Conservation (phyloP, 2,329 filamentous ascomycete genomes). For the Sclerotinia subarctica region DNA sequence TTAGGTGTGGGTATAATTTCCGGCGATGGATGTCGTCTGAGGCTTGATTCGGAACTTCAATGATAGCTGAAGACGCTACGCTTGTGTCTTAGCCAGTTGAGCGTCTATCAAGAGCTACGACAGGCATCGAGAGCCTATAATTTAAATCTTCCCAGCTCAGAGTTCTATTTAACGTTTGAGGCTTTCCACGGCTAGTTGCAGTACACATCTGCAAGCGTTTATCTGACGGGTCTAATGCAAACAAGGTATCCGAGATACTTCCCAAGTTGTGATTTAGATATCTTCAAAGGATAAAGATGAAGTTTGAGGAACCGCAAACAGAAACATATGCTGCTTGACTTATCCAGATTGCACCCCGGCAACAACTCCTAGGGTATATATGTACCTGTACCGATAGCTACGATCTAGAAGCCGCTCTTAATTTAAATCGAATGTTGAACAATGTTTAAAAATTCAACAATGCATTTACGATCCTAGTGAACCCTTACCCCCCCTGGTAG, state of each 20-base stretch:
- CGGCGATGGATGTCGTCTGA: conserved; percentile 15
- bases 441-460: conserved; percentile 16
- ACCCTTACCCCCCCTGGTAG: background rate
- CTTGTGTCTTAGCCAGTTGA: conserved; percentile 2
- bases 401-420: conserved; percentile 13
- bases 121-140: conserved; percentile 1
- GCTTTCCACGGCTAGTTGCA: background rate
- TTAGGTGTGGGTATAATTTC: background rate
- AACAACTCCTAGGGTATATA: background rate
- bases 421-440: conserved; percentile 2
- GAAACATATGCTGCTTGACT: conserved; percentile 1
- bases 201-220: background rate
- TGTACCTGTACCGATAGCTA: background rate
- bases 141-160: background rate
- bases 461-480: conserved; percentile 15
- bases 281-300: background rate
- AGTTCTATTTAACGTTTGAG: background rate
- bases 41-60: conserved; percentile 10
- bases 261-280: background rate
- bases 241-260: background rate
- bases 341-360: background rate
- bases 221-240: background rate
- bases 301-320: background rate
- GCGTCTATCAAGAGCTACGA: conserved; percentile 1
- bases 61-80: conserved; percentile 7